Evolutionary conservation across 768 basidiomycete genomes (phyloP), one percentile per base, ranked within the genome.

Genomic region (Lactarius trivialis): DNA sequence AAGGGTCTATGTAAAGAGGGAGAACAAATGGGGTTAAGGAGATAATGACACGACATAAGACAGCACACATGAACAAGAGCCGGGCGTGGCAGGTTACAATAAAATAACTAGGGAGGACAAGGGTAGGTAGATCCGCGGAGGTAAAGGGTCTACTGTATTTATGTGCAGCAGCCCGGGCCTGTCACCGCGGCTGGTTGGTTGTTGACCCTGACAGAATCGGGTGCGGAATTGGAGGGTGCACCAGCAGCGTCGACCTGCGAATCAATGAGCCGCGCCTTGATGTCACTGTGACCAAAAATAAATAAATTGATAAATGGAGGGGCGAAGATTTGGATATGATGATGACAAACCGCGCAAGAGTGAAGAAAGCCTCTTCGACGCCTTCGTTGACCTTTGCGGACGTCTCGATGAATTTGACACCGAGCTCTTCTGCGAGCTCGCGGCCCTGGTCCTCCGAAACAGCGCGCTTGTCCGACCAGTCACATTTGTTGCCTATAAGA

Each of bases 281-380:
- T 98, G 73, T 97, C 96, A 72, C 96, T 95, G 71, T 2, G 30
- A n/a, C n/a, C 39, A 55, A 19, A 17, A 24, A 24, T 15, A 17
- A 45, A 24, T 24, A 33, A 5, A 32, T 49, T 39, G 36, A 53
- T 32, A 34, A 30, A 43, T 58, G 45, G 32, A 24, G 37, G 19
- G 49, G 11, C 11, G 36, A 11, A 11, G 36, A 36, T 36, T 36
- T 14, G 12, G 28, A 30, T n/a, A n/a, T n/a, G n/a, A n/a, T 15
- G 39, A 28, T 43, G 45, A 78, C 86, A 66, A 65, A 96, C 95
- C 94, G 85, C 33, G 97, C 94, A 60, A 98, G 82, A 4, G 90
- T 91, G 76, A 98, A 97, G 82, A 99, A 99, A 14, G 96, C 96
- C 69, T 98, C 93, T 77, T 99, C 97, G 37, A 99, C 97, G 62